Evolutionary conservation across 2,329 filamentous ascomycete genomes (phyloP).

Genomic region (Colletotrichum musicola): DNA sequence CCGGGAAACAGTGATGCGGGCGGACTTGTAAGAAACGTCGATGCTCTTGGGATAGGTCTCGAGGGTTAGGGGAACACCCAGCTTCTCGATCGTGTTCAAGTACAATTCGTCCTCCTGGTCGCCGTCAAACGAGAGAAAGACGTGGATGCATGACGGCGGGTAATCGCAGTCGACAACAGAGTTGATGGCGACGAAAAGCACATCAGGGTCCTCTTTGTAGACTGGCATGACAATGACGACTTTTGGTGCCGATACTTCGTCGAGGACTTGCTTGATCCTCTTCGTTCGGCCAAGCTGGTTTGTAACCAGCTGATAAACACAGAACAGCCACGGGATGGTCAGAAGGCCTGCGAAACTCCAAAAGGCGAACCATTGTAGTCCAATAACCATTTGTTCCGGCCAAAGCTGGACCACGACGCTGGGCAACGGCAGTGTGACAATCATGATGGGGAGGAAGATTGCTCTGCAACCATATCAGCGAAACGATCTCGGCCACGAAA

Average conservation of each 20-base stretch:
- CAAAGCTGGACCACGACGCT: constrained; percentile 78
- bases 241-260: constrained; percentile 89
- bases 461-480: constrained; percentile 56
- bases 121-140: constrained; percentile 96
- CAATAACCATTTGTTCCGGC: constrained; percentile 74
- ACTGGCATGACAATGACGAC: constrained; percentile 97
- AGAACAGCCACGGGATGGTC: constrained; percentile 91
- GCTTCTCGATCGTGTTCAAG: constrained; percentile 84
- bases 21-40: constrained; percentile 85
- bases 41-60: constrained; percentile 89
- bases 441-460: constrained; percentile 93
- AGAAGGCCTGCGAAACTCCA: constrained; percentile 90
- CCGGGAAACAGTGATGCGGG: constrained; percentile 89
- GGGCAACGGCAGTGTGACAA: constrained; percentile 90
- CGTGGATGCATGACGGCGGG: constrained; percentile 89
- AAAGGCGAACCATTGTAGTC: constrained; percentile 95
- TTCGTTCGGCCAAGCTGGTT: constrained; percentile 86
- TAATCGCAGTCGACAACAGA: constrained; percentile 96
- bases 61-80: constrained; percentile 83
- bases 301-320: constrained; percentile 90
- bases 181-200: constrained; percentile 87
- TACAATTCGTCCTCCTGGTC: constrained; percentile 91
- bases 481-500: neutral
- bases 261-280: constrained; percentile 84
- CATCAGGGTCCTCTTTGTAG: constrained; percentile 89